Evolutionary conservation across 306 rosid species (phyloP).

Genomic region (Benincasa hispida): DNA sequence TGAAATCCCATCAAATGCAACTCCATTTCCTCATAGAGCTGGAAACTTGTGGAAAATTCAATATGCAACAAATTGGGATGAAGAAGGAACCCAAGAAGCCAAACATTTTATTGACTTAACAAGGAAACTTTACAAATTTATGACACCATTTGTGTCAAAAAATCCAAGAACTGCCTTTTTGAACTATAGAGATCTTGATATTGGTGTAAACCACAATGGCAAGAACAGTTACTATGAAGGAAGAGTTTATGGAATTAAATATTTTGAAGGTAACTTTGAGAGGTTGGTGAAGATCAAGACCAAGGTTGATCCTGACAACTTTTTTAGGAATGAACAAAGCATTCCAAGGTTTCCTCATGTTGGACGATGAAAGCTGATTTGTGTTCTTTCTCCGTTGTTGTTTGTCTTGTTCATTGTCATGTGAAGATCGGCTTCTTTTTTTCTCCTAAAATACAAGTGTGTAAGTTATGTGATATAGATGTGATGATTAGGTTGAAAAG

Average conservation of each 20-base stretch:
- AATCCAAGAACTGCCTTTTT: slow-evolving; percentile 4
- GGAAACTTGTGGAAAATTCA: slow-evolving; percentile 13
- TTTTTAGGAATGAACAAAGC: slow-evolving; percentile 21
- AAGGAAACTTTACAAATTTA: slow-evolving; percentile 5
- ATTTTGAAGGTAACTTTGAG: slow-evolving; percentile 9
- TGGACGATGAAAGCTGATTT: not conserved
- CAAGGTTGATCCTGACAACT: slow-evolving; percentile 12
- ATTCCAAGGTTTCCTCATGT: slow-evolving; percentile 8
- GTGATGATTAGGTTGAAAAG: too few species aligned
- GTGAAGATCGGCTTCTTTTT: too few species aligned
- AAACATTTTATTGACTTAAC: not conserved
- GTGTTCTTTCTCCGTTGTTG: not conserved
- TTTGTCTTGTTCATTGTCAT: too few species aligned
- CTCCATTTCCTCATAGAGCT: slow-evolving; percentile 12
- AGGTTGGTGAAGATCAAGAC: slow-evolving; percentile 15
- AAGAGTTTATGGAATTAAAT: slow-evolving; percentile 10
- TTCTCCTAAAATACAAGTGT: too few species aligned
- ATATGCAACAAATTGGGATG: slow-evolving; percentile 9
- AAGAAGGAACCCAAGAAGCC: not conserved
- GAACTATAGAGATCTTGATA: slow-evolving; percentile 17
- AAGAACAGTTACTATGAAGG: slow-evolving; percentile 8
- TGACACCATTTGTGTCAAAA: slow-evolving; percentile 14
- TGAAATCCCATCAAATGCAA: slow-evolving; percentile 8
- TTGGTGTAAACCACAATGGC: slow-evolving; percentile 11
- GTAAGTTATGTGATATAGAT: too few species aligned